Percentiles rank a stretch among this genome's conserved stretches.
phyloP scores from a whole-genome alignment of 83 land plant species.

The Diphasiastrum complanatum region DNA sequence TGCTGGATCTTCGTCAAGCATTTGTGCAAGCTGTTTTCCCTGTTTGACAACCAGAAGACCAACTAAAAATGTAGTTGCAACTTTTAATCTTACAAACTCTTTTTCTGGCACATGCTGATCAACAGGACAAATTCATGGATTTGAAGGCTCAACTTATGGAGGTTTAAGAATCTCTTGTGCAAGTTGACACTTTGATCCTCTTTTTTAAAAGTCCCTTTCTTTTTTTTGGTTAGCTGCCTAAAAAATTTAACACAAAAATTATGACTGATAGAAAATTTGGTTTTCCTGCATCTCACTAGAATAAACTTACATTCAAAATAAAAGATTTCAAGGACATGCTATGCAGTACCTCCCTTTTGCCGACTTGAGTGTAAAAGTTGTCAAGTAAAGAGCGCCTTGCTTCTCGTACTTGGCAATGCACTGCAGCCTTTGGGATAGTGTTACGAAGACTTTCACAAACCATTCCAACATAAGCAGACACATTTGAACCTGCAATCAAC shows the following conservation, averaged over 20 bases:
- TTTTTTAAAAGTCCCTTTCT: too few relatives aligned
- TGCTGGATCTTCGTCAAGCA: constrained; percentile 76
- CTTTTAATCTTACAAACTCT: not conserved
- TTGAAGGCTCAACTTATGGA: too few relatives aligned
- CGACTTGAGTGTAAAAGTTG: constrained; percentile 63
- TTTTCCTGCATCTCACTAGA: not conserved
- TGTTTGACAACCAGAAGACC: constrained; percentile 20
- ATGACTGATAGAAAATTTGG: not conserved
- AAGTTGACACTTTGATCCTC: too few relatives aligned
- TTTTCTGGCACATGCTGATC: not conserved
- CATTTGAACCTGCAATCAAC: constrained; percentile 52
- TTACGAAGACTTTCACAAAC: constrained; percentile 59
- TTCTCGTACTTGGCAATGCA: constrained; percentile 82
- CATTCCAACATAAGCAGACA: constrained; percentile 59
- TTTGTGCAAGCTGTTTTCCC: constrained; percentile 42
- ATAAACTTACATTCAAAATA: not conserved
- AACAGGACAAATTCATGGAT: too few relatives aligned
- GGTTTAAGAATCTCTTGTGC: too few relatives aligned
- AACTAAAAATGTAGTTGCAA: not conserved
- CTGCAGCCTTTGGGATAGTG: constrained; percentile 82
- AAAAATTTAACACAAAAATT: too few relatives aligned
- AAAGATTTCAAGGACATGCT: not conserved
- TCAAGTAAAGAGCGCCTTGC: constrained; percentile 69
- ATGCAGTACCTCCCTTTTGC: constrained; percentile 67
- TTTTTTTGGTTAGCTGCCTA: too few relatives aligned